These are phyloP conservation scores for Pseudogymnoascus sp. DNA, from an alignment of 2,329 filamentous ascomycete species.

Conservation along the genomic window DNA sequence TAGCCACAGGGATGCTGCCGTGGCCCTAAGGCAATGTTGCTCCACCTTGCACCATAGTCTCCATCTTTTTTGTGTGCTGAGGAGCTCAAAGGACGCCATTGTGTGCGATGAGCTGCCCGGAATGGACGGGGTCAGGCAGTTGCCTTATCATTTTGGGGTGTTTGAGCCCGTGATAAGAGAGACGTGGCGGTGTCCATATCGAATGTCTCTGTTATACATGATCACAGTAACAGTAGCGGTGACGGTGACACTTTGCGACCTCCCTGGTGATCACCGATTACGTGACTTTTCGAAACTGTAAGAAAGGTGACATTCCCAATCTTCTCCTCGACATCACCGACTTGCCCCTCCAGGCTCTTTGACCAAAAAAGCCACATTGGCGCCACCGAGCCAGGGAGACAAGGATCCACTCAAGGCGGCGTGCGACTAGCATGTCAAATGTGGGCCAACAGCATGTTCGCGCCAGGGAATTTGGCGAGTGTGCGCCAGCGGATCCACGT, in stretches of 20 bases:
- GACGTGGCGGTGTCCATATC: constrained; percentile 3
- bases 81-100: not conserved
- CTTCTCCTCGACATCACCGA: not conserved
- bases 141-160: not conserved
- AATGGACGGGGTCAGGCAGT: not conserved
- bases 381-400: not conserved
- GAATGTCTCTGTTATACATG: constrained; percentile 4
- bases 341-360: not conserved
- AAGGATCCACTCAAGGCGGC: not conserved
- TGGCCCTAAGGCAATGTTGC: constrained; percentile 2
- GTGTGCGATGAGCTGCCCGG: not conserved
- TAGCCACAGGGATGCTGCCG: constrained; percentile 2
- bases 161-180: not conserved
- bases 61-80: not conserved
- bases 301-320: constrained; percentile 1
- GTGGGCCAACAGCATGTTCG: not conserved
- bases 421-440: not conserved
- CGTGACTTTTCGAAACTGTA: not conserved
- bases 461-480: not conserved
- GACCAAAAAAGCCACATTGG: constrained; percentile 4
- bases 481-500: not conserved
- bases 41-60: not conserved
- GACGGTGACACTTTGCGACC: constrained; percentile 1
- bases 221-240: not conserved
- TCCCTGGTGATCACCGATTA: not conserved